Base-by-base conservation (phyloP, 2,329 filamentous ascomycete genomes). In the Fusarium sp. region DNA sequence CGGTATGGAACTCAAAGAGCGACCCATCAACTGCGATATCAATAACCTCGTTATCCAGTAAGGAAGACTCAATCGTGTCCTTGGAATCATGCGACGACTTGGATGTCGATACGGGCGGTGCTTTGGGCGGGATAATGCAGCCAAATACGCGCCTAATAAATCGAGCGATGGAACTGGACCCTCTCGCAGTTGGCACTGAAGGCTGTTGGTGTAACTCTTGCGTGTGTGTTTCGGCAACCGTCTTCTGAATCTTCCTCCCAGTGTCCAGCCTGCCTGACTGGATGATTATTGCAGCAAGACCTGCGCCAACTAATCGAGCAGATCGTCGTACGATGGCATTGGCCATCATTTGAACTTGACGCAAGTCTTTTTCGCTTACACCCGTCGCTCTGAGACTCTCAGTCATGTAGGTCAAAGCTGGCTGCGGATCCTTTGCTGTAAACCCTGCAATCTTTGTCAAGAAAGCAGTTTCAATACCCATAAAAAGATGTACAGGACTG, bases 11-110 rank as follows among this genome's bases (percentile, higher is more conserved):
- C 17, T 61, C 58, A 6, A 61, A 61, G 0, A 61, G 8, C 2
- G 58, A 61, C 1, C 58, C 58, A 9, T 61, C 58, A 1, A 61
- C 47, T 1, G 58, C 58, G 4, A 61, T 43, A 18, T 46, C 29
- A 1, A 61, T 55, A 1, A 41, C 40, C 2, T 61, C 56, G 3
- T 36, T 18, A 5, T 18, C 14, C 3, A 25, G 2, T 2, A 25
- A 17, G 1, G 33, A 29, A 3, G 23, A 4, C 17, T 36, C 36
- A 3, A 61, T 20, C 0, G 25, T 17, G 3, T 55, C 56, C 2
- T 55, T 37, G 0, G 58, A 61, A 14, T 15, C 14, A 7, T 15
- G 52, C 11, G 55, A 18, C 4, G 56, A 61, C 6, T 29, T 42
- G 1, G 23, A n/a, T 4, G 13, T n/a, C 2, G 25, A 37, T 2